These are phyloP conservation scores for Ganoderma meredithae DNA, from an alignment of 1,284 basidiomycete species.

Conservation along the genomic window DNA sequence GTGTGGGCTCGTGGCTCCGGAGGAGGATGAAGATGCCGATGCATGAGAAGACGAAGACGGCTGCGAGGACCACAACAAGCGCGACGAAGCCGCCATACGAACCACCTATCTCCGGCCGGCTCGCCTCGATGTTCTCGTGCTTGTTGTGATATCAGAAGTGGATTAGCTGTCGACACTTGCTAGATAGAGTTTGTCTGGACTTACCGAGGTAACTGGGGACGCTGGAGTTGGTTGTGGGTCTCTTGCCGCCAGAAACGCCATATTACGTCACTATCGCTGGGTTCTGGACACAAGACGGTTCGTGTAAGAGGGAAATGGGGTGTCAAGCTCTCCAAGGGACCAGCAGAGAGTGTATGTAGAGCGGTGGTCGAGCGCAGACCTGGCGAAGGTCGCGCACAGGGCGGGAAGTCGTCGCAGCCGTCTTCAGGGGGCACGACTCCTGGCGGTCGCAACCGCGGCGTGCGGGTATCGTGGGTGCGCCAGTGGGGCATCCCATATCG, in stretches of 20 bases:
- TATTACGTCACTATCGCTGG: slow-evolving; percentile 25
- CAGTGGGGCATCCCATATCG: not conserved
- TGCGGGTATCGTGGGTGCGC: not conserved
- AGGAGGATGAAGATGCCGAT: slow-evolving; percentile 47
- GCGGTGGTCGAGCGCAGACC: not conserved
- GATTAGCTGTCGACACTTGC: not conserved
- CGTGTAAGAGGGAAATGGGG: not conserved
- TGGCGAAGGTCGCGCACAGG: not conserved
- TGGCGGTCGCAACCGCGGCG: not conserved
- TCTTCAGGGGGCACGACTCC: not conserved
- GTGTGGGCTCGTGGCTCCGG: slow-evolving; percentile 40
- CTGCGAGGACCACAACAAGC: slow-evolving; percentile 43
- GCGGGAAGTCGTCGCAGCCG: slow-evolving; percentile 2
- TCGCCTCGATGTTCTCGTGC: slow-evolving; percentile 23
- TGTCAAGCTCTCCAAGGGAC: not conserved
- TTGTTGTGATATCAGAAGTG: not conserved
- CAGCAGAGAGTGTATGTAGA: not conserved
- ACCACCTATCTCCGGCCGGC: slow-evolving; percentile 38
- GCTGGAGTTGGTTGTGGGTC: slow-evolving; percentile 1
- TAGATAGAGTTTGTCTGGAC: not conserved
- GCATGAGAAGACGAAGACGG: slow-evolving; percentile 43
- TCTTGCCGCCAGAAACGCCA: slow-evolving; percentile 15
- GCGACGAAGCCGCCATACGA: slow-evolving; percentile 44
- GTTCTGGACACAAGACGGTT: not conserved
- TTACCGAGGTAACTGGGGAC: slow-evolving; percentile 22